Evolutionary conservation across 306 rosid genomes (phyloP), one percentile per base, ranked within the genome.

Genomic region (Cyamopsis tetragonoloba): DNA sequence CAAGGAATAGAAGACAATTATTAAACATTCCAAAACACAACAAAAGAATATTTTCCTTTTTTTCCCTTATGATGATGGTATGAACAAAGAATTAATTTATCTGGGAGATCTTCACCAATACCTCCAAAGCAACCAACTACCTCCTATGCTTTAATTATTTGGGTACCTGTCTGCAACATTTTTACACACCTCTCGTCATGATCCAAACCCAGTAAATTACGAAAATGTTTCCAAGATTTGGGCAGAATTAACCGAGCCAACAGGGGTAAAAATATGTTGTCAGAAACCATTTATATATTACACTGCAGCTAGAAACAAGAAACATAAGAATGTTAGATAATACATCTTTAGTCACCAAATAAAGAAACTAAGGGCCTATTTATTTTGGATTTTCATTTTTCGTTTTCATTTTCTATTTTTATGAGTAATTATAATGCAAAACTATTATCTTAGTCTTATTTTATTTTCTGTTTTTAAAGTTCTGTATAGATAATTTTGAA

Each of bases 291-390:
- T 56, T 63, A 42, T 62, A 42, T 62, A 70, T 51, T 56, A 69
- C 23, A 37, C 80, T 80, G 84, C 78, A 75, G 42, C 32, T 14
- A 70, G 22, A 65, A 58, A 68, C 11, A 68, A 54, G 78, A 46
- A 53, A 15, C 4, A 0, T 77, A 57, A 57, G 57, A 37, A 72
- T 42, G 53, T 49, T 47, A 58, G 71, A 51, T 50, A 66, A 37
- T 48, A 65, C 49, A 41, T 38, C 23, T 46, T 20, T 31, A 42
- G 18, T 62, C 39, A 51, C 32, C 31, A 5, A 39, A 20, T 62
- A 23, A 61, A 59, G 31, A 41, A 60, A 49, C 20, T 22, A 48
- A 18, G 47, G n/a, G n/a, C n/a, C n/a, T n/a, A n/a, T n/a, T n/a
- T n/a, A n/a, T n/a, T n/a, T n/a, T n/a, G n/a, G n/a, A n/a, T n/a